phyloP scores from a whole-genome alignment of 495 filamentous ascomycete genomes.

The Penicillium angulare region DNA sequence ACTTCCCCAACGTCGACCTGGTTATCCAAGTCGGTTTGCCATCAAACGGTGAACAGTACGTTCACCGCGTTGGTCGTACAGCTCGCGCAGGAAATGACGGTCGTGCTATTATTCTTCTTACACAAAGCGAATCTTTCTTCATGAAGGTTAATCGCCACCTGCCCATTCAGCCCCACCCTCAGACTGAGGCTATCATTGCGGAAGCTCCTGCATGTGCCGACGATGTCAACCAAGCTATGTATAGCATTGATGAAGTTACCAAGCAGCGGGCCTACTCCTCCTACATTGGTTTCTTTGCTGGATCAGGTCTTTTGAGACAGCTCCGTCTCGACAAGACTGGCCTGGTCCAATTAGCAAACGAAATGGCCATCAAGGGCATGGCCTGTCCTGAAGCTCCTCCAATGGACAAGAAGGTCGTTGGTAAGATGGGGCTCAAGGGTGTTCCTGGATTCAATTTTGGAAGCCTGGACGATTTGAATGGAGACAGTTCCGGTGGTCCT shows the following conservation, averaged over 20 bases:
- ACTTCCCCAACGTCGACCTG: conserved; percentile 90
- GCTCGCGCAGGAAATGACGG: conserved; percentile 66
- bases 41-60: conserved; percentile 71
- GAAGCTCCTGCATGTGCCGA: conserved; percentile 19
- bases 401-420: conserved; percentile 46
- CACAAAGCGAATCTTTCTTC: conserved; percentile 60
- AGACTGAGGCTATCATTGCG: conserved; percentile 35
- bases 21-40: conserved; percentile 84
- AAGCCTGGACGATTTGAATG: conserved; percentile 15
- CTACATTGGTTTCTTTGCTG: conserved; percentile 51
- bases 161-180: conserved; percentile 53
- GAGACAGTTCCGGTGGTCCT: conserved; percentile 5
- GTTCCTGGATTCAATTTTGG: conserved; percentile 45
- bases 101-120: conserved; percentile 64
- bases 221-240: conserved; percentile 33
- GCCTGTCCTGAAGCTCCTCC: conserved; percentile 43
- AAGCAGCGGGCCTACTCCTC: conserved; percentile 58
- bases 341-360: conserved; percentile 46
- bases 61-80: conserved; percentile 80
- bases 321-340: conserved; percentile 39
- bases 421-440: conserved; percentile 52
- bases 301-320: conserved; percentile 36
- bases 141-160: conserved; percentile 50
- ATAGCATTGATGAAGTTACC: conserved; percentile 41
- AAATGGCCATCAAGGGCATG: conserved; percentile 44